phyloP scores from a whole-genome alignment of 2,329 filamentous ascomycete species.

The Ophiostoma populinum region DNA sequence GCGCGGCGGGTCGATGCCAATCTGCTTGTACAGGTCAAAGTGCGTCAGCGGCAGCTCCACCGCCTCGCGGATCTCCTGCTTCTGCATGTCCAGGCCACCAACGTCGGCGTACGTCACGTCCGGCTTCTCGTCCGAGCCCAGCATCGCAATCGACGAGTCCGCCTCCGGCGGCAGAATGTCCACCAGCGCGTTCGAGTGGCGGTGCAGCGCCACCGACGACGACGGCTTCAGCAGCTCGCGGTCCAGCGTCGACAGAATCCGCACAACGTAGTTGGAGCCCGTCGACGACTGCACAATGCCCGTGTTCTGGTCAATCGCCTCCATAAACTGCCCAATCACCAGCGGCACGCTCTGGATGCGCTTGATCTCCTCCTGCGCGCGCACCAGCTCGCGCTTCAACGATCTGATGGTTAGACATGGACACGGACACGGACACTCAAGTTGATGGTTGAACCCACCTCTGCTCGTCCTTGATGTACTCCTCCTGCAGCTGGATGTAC shows the following conservation, averaged over 20 bases:
- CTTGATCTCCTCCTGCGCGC: constrained; percentile 98
- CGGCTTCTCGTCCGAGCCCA: constrained; percentile 90
- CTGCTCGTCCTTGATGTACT: constrained; percentile 99
- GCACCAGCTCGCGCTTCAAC: constrained; percentile 89
- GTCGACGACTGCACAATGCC: constrained; percentile 98
- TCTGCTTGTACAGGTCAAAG: constrained; percentile 98
- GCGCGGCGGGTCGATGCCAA: constrained; percentile 93
- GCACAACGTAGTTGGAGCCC: constrained; percentile 96
- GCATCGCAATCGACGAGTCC: constrained; percentile 96
- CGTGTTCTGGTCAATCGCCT: constrained; percentile 98
- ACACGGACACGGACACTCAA: neutral
- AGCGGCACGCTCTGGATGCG: constrained; percentile 95
- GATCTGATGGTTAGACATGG: constrained; percentile 37
- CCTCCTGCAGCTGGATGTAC: constrained; percentile 97
- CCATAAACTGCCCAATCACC: constrained; percentile 99
- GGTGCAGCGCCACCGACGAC: constrained; percentile 90
- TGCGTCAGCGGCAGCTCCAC: constrained; percentile 94
- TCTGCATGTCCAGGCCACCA: constrained; percentile 97
- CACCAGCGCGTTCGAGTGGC: constrained; percentile 95
- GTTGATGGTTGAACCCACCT: constrained; percentile 40
- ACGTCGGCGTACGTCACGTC: constrained; percentile 97
- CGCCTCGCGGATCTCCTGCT: constrained; percentile 96
- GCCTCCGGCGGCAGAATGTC: constrained; percentile 98
- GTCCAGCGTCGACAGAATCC: constrained; percentile 94
- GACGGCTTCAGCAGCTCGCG: constrained; percentile 96